phyloP scores from a whole-genome alignment of 2,329 filamentous ascomycete species.

The Mycosphaerella arachidis region DNA sequence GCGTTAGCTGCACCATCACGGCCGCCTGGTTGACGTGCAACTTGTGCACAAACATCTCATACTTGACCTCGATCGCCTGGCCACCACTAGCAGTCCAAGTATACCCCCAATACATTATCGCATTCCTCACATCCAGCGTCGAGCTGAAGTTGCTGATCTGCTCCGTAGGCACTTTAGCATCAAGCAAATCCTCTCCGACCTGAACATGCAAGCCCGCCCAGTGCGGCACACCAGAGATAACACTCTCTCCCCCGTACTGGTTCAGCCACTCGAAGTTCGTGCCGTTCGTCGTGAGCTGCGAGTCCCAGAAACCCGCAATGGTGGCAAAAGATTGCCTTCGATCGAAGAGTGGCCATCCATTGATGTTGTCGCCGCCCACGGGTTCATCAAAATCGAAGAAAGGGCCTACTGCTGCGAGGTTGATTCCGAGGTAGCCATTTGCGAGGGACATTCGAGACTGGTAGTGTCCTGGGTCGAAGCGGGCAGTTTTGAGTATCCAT shows the following conservation, averaged over 20 bases:
- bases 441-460: slow-evolving; percentile 57
- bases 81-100: slow-evolving; percentile 56
- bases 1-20: slow-evolving; percentile 56
- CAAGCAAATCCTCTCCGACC: slow-evolving; percentile 51
- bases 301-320: slow-evolving; percentile 63
- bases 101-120: slow-evolving; percentile 60
- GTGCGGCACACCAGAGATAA: slow-evolving; percentile 67
- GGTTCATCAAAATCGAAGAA: slow-evolving; percentile 58
- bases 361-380: slow-evolving; percentile 51
- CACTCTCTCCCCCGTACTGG: slow-evolving; percentile 66
- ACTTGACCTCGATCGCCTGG: slow-evolving; percentile 55
- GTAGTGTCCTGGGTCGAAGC: slow-evolving; percentile 54
- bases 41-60: slow-evolving; percentile 63
- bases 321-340: slow-evolving; percentile 62
- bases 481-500: slow-evolving; percentile 53
- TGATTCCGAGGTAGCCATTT: slow-evolving; percentile 63
- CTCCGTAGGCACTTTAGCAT: slow-evolving; percentile 55
- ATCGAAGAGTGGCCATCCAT: slow-evolving; percentile 64
- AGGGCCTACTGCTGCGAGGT: slow-evolving; percentile 58
- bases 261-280: slow-evolving; percentile 65
- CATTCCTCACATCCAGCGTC: slow-evolving; percentile 59
- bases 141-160: slow-evolving; percentile 60
- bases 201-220: slow-evolving; percentile 59
- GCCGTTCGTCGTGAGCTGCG: slow-evolving; percentile 54
- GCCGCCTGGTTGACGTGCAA: slow-evolving; percentile 58